Percentiles rank a stretch among this genome's conserved stretches.
phyloP scores from a whole-genome alignment of 768 basidiomycete genomes.

The Mycena haematopus region DNA sequence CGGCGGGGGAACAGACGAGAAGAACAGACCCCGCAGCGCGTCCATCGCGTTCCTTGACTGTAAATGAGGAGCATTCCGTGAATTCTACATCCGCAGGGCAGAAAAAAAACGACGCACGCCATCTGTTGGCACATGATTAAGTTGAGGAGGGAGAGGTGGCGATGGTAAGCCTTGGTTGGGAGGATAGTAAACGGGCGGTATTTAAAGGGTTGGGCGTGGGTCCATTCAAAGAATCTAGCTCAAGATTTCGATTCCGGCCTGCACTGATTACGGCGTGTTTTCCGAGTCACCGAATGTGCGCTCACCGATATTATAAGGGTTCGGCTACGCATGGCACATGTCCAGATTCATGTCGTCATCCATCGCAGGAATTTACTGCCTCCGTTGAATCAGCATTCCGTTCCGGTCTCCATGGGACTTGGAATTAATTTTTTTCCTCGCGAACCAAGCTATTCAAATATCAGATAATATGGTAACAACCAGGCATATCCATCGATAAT shows the following conservation, averaged over 20 bases:
- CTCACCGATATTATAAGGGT: constrained; percentile 4
- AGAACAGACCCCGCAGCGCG: constrained; percentile 65
- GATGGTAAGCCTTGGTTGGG: constrained; percentile 1
- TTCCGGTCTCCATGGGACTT: constrained; percentile 4
- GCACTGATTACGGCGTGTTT: neutral
- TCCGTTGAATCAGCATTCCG: constrained; percentile 1
- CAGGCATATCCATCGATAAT: constrained; percentile 2
- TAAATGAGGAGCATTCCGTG: constrained; percentile 20
- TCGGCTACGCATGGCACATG: constrained; percentile 13
- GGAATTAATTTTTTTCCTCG: neutral
- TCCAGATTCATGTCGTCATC: constrained; percentile 20
- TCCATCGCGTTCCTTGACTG: constrained; percentile 82
- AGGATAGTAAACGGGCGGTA: neutral
- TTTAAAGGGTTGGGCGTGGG: constrained; percentile 25
- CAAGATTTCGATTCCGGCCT: constrained; percentile 10
- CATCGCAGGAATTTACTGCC: neutral
- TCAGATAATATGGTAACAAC: neutral
- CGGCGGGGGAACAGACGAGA: constrained; percentile 1
- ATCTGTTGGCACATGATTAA: constrained; percentile 72
- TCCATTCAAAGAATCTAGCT: constrained; percentile 18
- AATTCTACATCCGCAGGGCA: constrained; percentile 6
- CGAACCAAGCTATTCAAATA: neutral
- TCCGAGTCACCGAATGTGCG: constrained; percentile 22
- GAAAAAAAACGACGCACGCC: constrained; percentile 58
- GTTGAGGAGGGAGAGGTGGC: constrained; percentile 9